These are phyloP conservation scores for Tuber calosporum DNA, from an alignment of 495 filamentous ascomycete species.

Conservation along the genomic window DNA sequence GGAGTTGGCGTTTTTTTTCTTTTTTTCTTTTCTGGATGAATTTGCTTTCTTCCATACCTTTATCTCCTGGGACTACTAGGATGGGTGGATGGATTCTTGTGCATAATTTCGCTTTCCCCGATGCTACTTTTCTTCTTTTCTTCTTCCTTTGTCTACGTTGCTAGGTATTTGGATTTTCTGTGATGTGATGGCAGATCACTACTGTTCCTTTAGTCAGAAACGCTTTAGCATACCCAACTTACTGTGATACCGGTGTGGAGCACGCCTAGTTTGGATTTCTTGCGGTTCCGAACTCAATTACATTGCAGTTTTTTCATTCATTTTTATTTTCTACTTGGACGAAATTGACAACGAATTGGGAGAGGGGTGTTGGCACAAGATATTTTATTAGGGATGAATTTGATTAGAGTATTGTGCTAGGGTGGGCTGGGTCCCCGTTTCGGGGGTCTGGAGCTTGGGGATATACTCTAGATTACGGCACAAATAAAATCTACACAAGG, in stretches of 20 bases:
- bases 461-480: neutral
- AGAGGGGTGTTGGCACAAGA: neutral
- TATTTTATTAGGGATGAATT: neutral
- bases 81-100: neutral
- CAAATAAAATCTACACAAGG: neutral
- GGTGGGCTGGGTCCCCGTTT: neutral
- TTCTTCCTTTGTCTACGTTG: neutral
- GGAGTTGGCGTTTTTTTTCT: conserved; percentile 24
- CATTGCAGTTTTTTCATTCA: neutral
- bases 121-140: neutral
- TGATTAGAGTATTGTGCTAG: neutral
- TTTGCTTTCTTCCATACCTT: neutral
- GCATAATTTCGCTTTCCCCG: neutral
- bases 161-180: neutral
- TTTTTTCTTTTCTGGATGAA: conserved; percentile 13
- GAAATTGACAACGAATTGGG: neutral
- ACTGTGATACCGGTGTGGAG: neutral
- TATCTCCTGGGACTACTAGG: neutral
- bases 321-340: neutral
- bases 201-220: neutral
- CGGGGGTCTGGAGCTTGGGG: neutral
- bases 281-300: neutral
- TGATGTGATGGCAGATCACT: neutral
- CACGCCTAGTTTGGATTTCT: neutral
- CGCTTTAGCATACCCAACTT: neutral